Conservation (phyloP, 108 stramenopile species). For the Heterococcus sp. region DNA sequence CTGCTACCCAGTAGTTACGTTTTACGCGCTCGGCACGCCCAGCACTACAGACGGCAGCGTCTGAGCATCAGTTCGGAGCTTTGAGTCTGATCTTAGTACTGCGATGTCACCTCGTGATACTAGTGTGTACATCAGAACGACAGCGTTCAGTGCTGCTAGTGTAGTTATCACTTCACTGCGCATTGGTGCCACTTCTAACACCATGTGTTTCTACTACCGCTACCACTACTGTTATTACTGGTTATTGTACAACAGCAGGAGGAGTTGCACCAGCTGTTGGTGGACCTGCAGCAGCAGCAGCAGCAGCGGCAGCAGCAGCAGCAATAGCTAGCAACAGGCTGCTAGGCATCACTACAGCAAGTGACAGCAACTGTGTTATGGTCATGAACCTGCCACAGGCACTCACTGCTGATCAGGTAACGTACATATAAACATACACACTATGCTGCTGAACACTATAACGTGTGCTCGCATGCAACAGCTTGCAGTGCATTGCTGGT, state of each 20-base stretch:
- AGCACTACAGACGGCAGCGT: not conserved
- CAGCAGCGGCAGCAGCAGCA: not conserved
- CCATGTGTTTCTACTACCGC: not conserved
- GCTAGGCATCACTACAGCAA: not conserved
- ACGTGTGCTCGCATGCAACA: too few relatives aligned
- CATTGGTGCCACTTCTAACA: not conserved
- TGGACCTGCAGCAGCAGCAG: not conserved
- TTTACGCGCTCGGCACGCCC: too few relatives aligned
- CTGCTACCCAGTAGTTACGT: too few relatives aligned
- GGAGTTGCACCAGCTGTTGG: too few relatives aligned
- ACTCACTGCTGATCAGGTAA: constrained; percentile 23
- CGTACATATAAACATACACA: too few relatives aligned
- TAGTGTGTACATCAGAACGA: not conserved
- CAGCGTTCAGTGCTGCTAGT: too few relatives aligned
- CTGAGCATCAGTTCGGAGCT: not conserved
- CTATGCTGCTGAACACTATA: too few relatives aligned
- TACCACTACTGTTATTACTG: not conserved
- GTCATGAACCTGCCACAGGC: constrained; percentile 44
- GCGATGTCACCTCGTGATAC: not conserved
- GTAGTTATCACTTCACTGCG: too few relatives aligned
- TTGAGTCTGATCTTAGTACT: not conserved
- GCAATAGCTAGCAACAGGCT: not conserved
- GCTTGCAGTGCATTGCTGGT: too few relatives aligned
- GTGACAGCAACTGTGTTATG: constrained; percentile 36
- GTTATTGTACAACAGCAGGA: not conserved